Evolutionary conservation across 176 grass and related monocot species (phyloP), one percentile per base, ranked within the genome.

Genomic region (Rhynchospora breviuscula): DNA sequence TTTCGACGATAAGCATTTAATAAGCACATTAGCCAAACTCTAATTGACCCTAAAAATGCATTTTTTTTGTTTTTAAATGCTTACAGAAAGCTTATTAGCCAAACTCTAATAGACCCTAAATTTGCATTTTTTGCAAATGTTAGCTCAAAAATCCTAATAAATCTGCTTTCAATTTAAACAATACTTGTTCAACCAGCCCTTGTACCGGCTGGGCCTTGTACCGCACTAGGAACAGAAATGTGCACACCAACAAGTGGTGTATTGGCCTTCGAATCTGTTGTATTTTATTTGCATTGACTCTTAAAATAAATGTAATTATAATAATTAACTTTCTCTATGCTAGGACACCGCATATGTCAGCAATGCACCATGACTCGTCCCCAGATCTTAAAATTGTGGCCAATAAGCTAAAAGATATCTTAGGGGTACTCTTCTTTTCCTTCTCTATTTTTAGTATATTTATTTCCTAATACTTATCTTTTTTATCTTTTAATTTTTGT

Each of bases 341-440:
- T 84, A 89, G 88, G 83, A 93, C 88, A 3, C 88, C 86, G 9
- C 31, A 88, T 17, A 90, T 93, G 88, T 84, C 83, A 0, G 86
- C 70, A 68, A 90, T 93, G 91, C 91, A 93, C 51, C 80, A 90
- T 69, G 91, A 93, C 77, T 72, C 43, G 12, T 93, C 91, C 58
- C 58, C 91, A 75, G 88, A 93, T 90, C 86, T 92, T 63, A 88
- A 57, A 83, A 68, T 73, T 72, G 90, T 93, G 46, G 83, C 59
- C 61, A 71, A 31, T n/a, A 90, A 93, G 67, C 72, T 93, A 71
- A 87, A 88, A 83, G 86, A 93, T 17, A 66, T 93, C 26, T 69
- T 93, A 22, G 91, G 70, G 90, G 90, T 92, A 89, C 43, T 44
- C 17, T 25, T 53, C 81, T 78, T 68, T 68, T 45, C 87, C 19